Conservation (phyloP, 140 eudicot species). For the Bidens hawaiensis region DNA sequence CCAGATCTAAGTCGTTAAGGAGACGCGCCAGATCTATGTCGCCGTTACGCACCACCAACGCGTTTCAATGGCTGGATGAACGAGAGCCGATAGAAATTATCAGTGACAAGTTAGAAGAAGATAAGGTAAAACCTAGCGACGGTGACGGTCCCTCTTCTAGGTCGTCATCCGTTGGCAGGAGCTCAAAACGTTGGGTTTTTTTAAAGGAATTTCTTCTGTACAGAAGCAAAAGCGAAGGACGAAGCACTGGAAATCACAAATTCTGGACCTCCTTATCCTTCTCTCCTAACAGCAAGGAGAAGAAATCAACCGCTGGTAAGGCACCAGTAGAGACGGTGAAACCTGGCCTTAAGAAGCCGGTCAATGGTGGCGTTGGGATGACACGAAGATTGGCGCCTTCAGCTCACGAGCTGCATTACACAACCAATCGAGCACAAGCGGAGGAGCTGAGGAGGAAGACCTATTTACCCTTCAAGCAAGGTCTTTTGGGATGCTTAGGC, state of each 20-base stretch:
- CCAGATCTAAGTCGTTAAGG: slow-evolving; percentile 44
- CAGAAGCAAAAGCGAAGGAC: slow-evolving; percentile 88
- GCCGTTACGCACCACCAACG: slow-evolving; percentile 39
- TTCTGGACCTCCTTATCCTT: slow-evolving; percentile 67
- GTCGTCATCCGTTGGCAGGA: slow-evolving; percentile 80
- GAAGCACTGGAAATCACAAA: slow-evolving; percentile 35
- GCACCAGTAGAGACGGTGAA: no score
- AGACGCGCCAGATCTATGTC: slow-evolving; percentile 86
- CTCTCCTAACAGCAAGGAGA: no score
- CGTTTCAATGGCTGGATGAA: slow-evolving; percentile 29
- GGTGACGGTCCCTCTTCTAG: slow-evolving; percentile 66
- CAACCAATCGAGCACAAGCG: slow-evolving; percentile 66
- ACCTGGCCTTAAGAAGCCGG: slow-evolving; percentile 19
- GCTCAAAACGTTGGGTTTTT: slow-evolving; percentile 78
- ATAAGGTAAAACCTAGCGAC: slow-evolving; percentile 1
- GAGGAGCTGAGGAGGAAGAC: slow-evolving; percentile 90
- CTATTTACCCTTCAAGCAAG: slow-evolving; percentile 71
- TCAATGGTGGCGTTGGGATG: slow-evolving; percentile 36
- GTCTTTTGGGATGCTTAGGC: slow-evolving; percentile 71
- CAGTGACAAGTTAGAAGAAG: slow-evolving; percentile 2
- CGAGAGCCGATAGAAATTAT: slow-evolving; percentile 7
- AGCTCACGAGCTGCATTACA: slow-evolving; percentile 73
- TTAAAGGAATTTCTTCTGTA: slow-evolving; percentile 74
- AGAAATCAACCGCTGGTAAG: no score
- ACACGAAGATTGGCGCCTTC: slow-evolving; percentile 46